A percentile compares a stretch with the other conserved stretches of the same genome.
phyloP scores from a whole-genome alignment of 192 early-diverging fungal species.

The Lunasporangiospora selenospora region DNA sequence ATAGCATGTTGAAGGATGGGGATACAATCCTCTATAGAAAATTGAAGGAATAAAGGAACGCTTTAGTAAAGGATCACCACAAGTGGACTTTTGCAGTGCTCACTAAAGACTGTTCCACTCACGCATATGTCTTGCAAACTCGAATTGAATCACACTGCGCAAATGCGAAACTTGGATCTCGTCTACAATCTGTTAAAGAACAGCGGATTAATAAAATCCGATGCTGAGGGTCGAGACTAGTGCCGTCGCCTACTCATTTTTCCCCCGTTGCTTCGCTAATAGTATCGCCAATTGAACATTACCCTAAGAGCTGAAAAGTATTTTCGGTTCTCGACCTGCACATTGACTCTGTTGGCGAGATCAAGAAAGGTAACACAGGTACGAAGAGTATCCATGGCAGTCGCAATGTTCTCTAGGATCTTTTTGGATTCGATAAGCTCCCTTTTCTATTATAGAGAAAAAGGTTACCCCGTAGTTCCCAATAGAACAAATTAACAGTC shows the following conservation, averaged over 20 bases:
- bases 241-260: no score
- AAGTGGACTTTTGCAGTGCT: neutral
- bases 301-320: conserved; percentile 94
- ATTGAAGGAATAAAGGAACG: conserved; percentile 1
- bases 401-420: conserved; percentile 88
- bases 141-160: conserved; percentile 76
- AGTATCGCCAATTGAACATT: conserved; percentile 4
- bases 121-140: conserved; percentile 87
- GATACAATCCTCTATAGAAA: conserved; percentile 74
- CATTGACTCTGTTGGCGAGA: conserved; percentile 83
- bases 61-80: neutral
- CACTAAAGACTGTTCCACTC: conserved; percentile 4
- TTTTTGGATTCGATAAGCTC: conserved; percentile 78
- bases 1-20: conserved; percentile 91
- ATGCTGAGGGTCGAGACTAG: no score
- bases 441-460: conserved; percentile 66
- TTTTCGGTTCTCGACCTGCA: conserved; percentile 79
- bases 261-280: neutral
- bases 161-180: conserved; percentile 80
- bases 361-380: conserved; percentile 89
- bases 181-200: conserved; percentile 74
- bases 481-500: no score
- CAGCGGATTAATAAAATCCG: neutral
- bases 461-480: neutral
- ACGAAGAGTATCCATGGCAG: conserved; percentile 79